phyloP scores from a whole-genome alignment of 345 rosid genomes.

The Eucalyptus grandis region DNA sequence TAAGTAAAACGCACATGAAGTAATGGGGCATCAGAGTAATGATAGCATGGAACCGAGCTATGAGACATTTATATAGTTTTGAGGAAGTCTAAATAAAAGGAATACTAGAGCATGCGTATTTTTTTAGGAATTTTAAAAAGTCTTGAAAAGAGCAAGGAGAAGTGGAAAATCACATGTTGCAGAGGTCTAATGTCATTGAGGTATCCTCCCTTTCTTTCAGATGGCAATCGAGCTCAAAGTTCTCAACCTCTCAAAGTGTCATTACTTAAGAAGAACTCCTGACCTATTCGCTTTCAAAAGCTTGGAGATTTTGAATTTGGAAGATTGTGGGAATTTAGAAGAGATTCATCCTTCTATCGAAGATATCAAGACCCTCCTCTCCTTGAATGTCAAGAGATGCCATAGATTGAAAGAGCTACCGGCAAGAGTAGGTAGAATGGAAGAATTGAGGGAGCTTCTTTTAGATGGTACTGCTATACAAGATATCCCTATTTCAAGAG shows the following conservation, averaged over 20 bases:
- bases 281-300: neutral
- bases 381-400: neutral
- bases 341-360: neutral
- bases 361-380: neutral
- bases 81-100: neutral
- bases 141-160: neutral
- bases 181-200: neutral
- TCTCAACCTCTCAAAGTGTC: neutral
- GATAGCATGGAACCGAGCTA: neutral
- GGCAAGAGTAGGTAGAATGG: neutral
- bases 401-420: neutral
- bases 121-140: neutral
- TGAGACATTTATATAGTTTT: neutral
- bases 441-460: neutral
- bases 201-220: neutral
- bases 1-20: neutral
- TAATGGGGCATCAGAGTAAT: neutral
- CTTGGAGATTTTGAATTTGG: neutral
- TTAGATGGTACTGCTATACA: neutral
- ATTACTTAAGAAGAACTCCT: neutral
- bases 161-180: neutral
- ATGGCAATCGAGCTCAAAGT: neutral
- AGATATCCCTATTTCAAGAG: neutral
- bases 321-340: neutral
- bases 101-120: neutral